Evolutionary conservation across 2,329 filamentous ascomycete genomes (phyloP), one percentile per base, ranked within the genome.

Genomic region (Paraphaeosphaeria minitans): DNA sequence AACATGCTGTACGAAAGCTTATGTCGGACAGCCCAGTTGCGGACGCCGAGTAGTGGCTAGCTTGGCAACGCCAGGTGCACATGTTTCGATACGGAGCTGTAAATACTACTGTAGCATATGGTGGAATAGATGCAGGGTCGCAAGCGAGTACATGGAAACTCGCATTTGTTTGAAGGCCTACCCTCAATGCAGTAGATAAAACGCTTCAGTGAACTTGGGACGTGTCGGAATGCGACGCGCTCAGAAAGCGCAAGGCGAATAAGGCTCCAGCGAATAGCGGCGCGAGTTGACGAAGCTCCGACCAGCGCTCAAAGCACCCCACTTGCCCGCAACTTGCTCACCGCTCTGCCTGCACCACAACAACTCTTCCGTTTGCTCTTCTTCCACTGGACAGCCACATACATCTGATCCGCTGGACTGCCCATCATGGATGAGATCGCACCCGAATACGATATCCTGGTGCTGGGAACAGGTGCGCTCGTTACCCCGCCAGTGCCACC

Each of bases 401-500:
- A 61, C 53, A 48, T 56, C 41, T 53, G 53, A 48, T 46, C 14
- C 57, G 57, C 39, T 29, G 31, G 12, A 33, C 50, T 43, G 37
- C 37, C 24, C 80, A 85, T 64, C 81, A 98, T 98, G 95, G 95
- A 98, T 78, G 95, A 98, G 82, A 97, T 99, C 77, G 92, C 93
- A 70, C 91, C 92, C 77, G 93, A 97, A 82, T 99, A 99, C 86
- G 95, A 99, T 86, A 92, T 97, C 80, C 88, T 99, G 78, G 95
- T 99, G 78, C 88, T 99, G 78, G 95, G 95, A 85, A 99, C 95
- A 79, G 93, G 93, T 97, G 84, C 76, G 87, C 81, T n/a, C 67
- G 63, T 70, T 73, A 73, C 78, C 79, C 78, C 78, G 75, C 76
- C 73, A 65, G 53, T 60, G 58, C 60, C 35, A 47, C 56, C 65